Conservation (phyloP, 1,139 yeast species). For the Hyphopichia fennica region DNA sequence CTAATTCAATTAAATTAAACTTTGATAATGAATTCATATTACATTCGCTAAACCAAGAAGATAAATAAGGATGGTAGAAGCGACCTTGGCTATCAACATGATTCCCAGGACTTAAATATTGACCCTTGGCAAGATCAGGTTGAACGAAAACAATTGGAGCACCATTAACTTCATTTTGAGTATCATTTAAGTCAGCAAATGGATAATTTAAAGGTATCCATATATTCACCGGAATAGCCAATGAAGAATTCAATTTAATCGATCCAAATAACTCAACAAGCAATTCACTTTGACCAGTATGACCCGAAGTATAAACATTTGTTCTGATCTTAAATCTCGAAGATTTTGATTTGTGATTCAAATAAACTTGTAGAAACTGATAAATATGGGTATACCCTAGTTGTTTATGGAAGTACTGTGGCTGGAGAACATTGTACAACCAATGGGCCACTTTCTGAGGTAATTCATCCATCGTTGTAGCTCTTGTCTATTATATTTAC, state of each 20-base stretch:
- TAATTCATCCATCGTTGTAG: conserved; percentile 30
- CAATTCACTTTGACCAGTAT: conserved; percentile 57
- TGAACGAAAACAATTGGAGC: conserved; percentile 65
- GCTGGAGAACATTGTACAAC: conserved; percentile 45
- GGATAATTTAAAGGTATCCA: conserved; percentile 84
- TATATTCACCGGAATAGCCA: conserved; percentile 60
- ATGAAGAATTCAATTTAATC: conserved; percentile 31
- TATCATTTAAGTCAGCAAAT: conserved; percentile 12
- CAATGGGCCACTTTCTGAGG: conserved; percentile 41
- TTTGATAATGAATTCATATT: conserved; percentile 9
- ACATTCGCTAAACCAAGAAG: conserved; percentile 52
- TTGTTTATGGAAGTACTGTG: conserved; percentile 54
- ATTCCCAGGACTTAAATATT: conserved; percentile 56
- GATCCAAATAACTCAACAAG: conserved; percentile 67
- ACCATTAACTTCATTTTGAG: conserved; percentile 20
- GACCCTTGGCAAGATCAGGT: conserved; percentile 43
- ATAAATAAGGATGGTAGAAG: conserved; percentile 67
- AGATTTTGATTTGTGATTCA: conserved; percentile 25
- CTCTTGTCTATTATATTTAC: too few species aligned
- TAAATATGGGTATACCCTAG: conserved; percentile 62
- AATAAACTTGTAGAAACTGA: conserved; percentile 49
- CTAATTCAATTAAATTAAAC: conserved; percentile 40
- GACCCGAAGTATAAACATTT: conserved; percentile 58
- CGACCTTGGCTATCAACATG: conserved; percentile 73
- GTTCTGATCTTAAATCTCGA: conserved; percentile 61